These are phyloP conservation scores for Spinacia oleracea DNA, from an alignment of 179 eudicot genomes.

Conservation along the genomic window DNA sequence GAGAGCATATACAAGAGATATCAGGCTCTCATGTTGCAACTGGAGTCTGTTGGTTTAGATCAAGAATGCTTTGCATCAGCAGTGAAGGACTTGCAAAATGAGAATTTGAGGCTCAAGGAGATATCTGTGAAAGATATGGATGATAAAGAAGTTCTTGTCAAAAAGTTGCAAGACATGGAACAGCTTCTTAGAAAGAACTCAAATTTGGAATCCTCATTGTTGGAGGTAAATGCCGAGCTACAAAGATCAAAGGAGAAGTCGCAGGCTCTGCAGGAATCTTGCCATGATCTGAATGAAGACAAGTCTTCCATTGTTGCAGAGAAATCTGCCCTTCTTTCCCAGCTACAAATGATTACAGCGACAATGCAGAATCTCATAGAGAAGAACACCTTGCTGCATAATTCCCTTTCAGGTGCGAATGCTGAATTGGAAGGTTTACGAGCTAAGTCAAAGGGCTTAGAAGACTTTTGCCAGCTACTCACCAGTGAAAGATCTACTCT, in stretches of 20 bases:
- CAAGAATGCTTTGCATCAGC: slow-evolving; percentile 55
- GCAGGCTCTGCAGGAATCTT: slow-evolving; percentile 50
- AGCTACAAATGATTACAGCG: slow-evolving; percentile 66
- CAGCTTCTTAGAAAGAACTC: slow-evolving; percentile 47
- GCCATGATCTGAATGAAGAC: slow-evolving; percentile 51
- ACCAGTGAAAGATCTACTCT: slow-evolving; percentile 68
- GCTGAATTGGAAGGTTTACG: slow-evolving; percentile 77
- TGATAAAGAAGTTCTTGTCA: slow-evolving; percentile 53
- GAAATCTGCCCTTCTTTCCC: slow-evolving; percentile 73
- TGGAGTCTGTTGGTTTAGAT: slow-evolving; percentile 59
- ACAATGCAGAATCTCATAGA: slow-evolving; percentile 79
- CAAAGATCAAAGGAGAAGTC: slow-evolving; percentile 49
- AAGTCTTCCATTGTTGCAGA: slow-evolving; percentile 64
- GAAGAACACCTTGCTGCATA: slow-evolving; percentile 66
- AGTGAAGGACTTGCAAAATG: slow-evolving; percentile 60
- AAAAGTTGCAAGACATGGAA: slow-evolving; percentile 57
- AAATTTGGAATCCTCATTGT: slow-evolving; percentile 48
- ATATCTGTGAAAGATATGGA: slow-evolving; percentile 39
- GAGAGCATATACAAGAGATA: slow-evolving; percentile 53
- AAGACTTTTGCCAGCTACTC: slow-evolving; percentile 69
- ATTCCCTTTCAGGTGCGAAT: slow-evolving; percentile 65
- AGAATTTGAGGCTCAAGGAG: slow-evolving; percentile 63
- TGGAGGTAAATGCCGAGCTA: slow-evolving; percentile 52
- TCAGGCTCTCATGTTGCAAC: slow-evolving; percentile 51
- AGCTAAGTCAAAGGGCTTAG: slow-evolving; percentile 74